A percentile compares a stretch with the other conserved stretches of the same genome.
phyloP scores from a whole-genome alignment of 2,329 filamentous ascomycete genomes.

The Cryoendolithus antarcticus region DNA sequence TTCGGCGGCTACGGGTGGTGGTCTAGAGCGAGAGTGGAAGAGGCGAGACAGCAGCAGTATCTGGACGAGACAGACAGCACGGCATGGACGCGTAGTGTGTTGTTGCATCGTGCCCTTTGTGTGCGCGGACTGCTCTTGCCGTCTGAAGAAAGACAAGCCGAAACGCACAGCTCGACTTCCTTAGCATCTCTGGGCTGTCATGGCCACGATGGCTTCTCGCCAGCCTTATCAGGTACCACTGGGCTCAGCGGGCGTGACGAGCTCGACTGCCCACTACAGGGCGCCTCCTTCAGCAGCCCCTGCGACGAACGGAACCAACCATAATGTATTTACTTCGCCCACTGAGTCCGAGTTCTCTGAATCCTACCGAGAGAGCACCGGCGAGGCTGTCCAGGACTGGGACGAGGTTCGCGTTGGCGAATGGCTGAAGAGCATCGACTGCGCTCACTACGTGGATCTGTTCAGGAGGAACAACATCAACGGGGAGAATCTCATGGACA shows the following conservation, averaged over 20 bases:
- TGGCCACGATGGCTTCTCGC: constrained; percentile 73
- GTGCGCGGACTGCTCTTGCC: too few relatives aligned
- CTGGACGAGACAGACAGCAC: too few relatives aligned
- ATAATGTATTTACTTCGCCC: constrained; percentile 59
- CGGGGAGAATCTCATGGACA: constrained; percentile 89
- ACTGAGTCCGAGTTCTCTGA: constrained; percentile 92
- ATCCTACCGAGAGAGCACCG: constrained; percentile 40
- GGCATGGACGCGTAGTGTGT: too few relatives aligned
- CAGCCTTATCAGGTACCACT: constrained; percentile 50
- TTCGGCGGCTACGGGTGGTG: too few relatives aligned
- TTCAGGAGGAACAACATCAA: constrained; percentile 93
- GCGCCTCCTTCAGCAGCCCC: constrained; percentile 9
- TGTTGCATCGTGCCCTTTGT: too few relatives aligned
- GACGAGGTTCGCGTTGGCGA: constrained; percentile 84
- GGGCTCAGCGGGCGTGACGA: constrained; percentile 14
- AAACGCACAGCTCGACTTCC: too few relatives aligned
- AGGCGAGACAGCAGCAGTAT: too few relatives aligned
- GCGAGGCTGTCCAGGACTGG: constrained; percentile 47
- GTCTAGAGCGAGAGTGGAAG: too few relatives aligned
- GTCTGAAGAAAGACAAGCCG: too few relatives aligned
- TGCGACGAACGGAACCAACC: constrained; percentile 19
- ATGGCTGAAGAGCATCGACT: constrained; percentile 83
- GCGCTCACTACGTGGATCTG: constrained; percentile 80
- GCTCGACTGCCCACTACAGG: constrained; percentile 13
- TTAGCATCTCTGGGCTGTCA: constrained; percentile 21